These are phyloP conservation scores for Actinomortierella ambigua DNA, from an alignment of 371 early-diverging fungal genomes.

Conservation along the genomic window DNA sequence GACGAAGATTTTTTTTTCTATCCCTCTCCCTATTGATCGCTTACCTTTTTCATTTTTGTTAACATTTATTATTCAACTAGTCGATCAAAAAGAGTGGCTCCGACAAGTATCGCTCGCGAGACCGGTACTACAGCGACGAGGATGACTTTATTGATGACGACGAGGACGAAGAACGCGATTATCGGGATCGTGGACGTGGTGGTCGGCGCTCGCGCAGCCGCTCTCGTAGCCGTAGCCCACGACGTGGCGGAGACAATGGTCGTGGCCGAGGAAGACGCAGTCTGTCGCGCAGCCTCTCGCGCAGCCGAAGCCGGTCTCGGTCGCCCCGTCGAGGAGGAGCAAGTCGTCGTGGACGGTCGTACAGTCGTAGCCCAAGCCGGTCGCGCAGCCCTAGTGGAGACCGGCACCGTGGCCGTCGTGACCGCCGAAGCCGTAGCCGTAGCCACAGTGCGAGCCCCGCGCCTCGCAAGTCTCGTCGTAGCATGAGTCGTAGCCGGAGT, in stretches of 20 bases:
- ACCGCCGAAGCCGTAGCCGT: conserved; percentile 7
- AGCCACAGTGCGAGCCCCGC: conserved; percentile 15
- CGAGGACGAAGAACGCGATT: conserved; percentile 32
- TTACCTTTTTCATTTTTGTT: not conserved
- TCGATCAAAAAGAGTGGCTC: conserved; percentile 45
- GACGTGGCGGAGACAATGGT: conserved; percentile 21
- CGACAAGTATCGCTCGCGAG: conserved; percentile 40
- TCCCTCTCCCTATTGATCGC: not conserved
- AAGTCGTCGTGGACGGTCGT: not conserved
- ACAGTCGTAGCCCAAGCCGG: not conserved
- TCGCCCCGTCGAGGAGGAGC: not conserved
- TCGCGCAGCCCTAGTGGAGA: not conserved
- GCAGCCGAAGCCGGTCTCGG: not conserved
- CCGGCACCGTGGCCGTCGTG: not conserved
- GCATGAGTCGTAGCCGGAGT: conserved; percentile 14
- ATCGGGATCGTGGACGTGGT: conserved; percentile 12
- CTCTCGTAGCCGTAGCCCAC: conserved; percentile 9
- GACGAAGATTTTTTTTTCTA: too few relatives aligned
- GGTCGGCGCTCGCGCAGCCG: conserved; percentile 27
- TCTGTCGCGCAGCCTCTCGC: not conserved
- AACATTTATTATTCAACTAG: conserved; percentile 8
- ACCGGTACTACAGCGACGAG: conserved; percentile 42
- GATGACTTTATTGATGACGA: conserved; percentile 33
- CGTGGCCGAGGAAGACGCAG: conserved; percentile 9
- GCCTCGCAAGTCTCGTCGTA: too few relatives aligned